Evolutionary conservation across 345 rosid genomes (phyloP).

Genomic region (Excoecaria cochinchinensis): DNA sequence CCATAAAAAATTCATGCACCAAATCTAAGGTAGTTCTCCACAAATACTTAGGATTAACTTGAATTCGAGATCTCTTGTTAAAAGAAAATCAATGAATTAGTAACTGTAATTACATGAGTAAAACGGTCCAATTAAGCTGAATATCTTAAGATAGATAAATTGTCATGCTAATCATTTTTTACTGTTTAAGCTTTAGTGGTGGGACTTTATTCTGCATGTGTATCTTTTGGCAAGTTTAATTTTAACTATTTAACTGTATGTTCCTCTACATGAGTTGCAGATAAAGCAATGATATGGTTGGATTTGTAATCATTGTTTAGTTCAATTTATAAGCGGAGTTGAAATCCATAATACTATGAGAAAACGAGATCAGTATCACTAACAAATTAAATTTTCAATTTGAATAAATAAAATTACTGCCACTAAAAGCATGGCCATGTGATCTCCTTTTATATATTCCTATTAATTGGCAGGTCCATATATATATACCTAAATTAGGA

Average conservation of each 20-base stretch:
- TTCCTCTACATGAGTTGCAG: not conserved
- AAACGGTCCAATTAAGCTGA: not conserved
- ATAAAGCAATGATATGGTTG: conserved; percentile 11
- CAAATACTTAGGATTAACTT: too few species aligned
- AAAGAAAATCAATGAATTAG: not conserved
- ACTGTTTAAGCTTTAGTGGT: not conserved
- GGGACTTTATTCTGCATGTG: not conserved
- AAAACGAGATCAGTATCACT: too few species aligned
- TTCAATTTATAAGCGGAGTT: not conserved
- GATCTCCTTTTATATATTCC: too few species aligned
- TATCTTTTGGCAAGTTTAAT: not conserved
- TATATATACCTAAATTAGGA: too few species aligned
- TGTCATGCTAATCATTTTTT: not conserved
- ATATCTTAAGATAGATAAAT: not conserved
- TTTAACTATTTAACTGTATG: conserved; percentile 1
- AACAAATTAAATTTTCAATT: too few species aligned
- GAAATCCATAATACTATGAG: too few species aligned
- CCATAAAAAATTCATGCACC: too few species aligned
- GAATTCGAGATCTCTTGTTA: too few species aligned
- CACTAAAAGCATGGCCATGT: too few species aligned
- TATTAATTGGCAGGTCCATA: too few species aligned
- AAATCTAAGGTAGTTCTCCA: too few species aligned
- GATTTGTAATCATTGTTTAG: conserved; percentile 8
- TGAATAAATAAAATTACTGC: too few species aligned
- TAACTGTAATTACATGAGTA: conserved; percentile 1